phyloP scores from a whole-genome alignment of 106 monocot species.

The Allium sativum region DNA sequence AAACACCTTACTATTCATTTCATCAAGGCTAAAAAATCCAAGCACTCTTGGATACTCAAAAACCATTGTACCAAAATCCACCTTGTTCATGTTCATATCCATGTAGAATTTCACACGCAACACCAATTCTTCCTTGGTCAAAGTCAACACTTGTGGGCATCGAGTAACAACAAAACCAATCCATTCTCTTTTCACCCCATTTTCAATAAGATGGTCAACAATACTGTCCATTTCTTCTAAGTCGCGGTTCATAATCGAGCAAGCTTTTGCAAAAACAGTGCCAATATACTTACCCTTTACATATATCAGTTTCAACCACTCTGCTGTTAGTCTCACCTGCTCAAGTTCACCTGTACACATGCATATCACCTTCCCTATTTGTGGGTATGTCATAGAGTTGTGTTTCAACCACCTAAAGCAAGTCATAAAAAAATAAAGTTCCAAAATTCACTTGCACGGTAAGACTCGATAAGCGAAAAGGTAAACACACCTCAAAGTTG shows the following conservation, averaged over 20 bases:
- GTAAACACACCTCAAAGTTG: too few species aligned
- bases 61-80: constrained; percentile 93
- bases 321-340: constrained; percentile 29
- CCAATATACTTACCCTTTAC: constrained; percentile 78
- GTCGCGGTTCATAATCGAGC: constrained; percentile 31
- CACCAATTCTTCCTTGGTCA: constrained; percentile 57
- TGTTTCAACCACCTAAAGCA: constrained; percentile 94
- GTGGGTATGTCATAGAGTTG: constrained; percentile 74
- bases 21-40: constrained; percentile 75
- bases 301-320: constrained; percentile 87
- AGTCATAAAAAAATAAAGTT: neutral
- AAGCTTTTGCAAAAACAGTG: constrained; percentile 56
- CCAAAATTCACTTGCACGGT: neutral
- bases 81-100: constrained; percentile 75
- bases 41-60: constrained; percentile 87
- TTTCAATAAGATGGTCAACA: constrained; percentile 43
- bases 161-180: constrained; percentile 71
- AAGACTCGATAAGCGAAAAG: too few species aligned
- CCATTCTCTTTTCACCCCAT: constrained; percentile 81
- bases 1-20: constrained; percentile 93
- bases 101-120: constrained; percentile 58
- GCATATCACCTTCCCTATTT: constrained; percentile 81
- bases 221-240: constrained; percentile 45
- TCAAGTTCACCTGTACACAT: constrained; percentile 47
- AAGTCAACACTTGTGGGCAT: constrained; percentile 62